Conservation (phyloP, 345 rosid genomes). For the Pistacia atlantica region DNA sequence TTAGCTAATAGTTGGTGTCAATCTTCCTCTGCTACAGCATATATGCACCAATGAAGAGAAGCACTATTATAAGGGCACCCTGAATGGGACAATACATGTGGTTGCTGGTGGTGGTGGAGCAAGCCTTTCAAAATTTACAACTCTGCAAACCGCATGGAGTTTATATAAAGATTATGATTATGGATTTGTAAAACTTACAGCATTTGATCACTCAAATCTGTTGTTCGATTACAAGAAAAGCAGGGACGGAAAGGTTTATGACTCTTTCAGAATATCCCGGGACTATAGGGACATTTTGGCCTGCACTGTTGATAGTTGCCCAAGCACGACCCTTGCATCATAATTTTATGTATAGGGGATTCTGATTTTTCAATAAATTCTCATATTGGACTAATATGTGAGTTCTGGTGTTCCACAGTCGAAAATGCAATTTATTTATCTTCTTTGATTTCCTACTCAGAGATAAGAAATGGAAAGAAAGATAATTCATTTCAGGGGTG, state of each 20-base stretch:
- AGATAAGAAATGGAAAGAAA: too few species aligned
- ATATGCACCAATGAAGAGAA: conserved; percentile 58
- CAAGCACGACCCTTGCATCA: conserved; percentile 57
- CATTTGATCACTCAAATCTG: conserved; percentile 55
- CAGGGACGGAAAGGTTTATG: conserved; percentile 67
- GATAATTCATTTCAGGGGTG: too few species aligned
- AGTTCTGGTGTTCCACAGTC: neutral
- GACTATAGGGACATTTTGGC: conserved; percentile 58
- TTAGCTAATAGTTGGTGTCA: conserved; percentile 9
- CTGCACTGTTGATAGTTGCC: conserved; percentile 61
- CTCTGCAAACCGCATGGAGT: conserved; percentile 56
- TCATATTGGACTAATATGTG: neutral
- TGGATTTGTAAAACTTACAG: conserved; percentile 58
- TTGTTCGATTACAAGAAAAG: conserved; percentile 74
- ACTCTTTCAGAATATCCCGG: conserved; percentile 55
- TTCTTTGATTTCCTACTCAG: neutral
- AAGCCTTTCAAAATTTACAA: conserved; percentile 47
- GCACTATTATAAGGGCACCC: conserved; percentile 40
- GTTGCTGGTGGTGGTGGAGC: conserved; percentile 85
- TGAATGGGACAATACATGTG: conserved; percentile 70
- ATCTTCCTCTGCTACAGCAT: conserved; percentile 41
- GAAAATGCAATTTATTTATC: neutral
- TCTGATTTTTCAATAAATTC: neutral
- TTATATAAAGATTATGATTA: conserved; percentile 50
- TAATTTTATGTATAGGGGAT: conserved; percentile 13